Evolutionary conservation across 306 rosid species (phyloP).

Genomic region (Alnus glutinosa): DNA sequence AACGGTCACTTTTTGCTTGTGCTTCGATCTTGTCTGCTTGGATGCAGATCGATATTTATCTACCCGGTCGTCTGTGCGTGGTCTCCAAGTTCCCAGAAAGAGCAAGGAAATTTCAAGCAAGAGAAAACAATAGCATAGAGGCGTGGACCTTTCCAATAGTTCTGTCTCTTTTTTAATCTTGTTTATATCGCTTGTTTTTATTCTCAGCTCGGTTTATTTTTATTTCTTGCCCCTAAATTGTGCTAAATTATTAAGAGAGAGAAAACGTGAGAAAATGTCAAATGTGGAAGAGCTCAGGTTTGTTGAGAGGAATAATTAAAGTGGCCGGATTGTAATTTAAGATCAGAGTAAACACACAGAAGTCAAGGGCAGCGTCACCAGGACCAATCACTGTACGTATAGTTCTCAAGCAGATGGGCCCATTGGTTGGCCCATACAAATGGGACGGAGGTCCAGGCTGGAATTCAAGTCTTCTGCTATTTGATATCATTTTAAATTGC

Average conservation of each 20-base stretch:
- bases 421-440: background rate
- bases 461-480: too few species aligned
- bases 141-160: background rate
- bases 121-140: background rate
- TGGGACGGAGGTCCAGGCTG: too few species aligned
- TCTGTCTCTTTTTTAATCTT: too few species aligned
- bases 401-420: background rate
- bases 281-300: background rate
- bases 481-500: too few species aligned
- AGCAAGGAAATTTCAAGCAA: constrained; percentile 15
- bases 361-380: background rate
- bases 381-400: background rate
- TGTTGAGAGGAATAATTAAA: background rate
- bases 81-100: constrained; percentile 24
- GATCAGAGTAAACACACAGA: background rate
- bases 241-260: constrained; percentile 5
- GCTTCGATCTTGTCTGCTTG: background rate
- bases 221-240: constrained; percentile 7
- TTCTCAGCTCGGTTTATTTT: background rate
- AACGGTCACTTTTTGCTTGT: background rate
- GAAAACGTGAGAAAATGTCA: background rate
- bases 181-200: too few species aligned
- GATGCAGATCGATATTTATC: background rate
- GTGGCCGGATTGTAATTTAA: background rate
- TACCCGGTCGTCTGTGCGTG: background rate